Evolutionary conservation across 306 rosid genomes (phyloP), one percentile per base, ranked within the genome.

Genomic region (Astragalus membranaceus): DNA sequence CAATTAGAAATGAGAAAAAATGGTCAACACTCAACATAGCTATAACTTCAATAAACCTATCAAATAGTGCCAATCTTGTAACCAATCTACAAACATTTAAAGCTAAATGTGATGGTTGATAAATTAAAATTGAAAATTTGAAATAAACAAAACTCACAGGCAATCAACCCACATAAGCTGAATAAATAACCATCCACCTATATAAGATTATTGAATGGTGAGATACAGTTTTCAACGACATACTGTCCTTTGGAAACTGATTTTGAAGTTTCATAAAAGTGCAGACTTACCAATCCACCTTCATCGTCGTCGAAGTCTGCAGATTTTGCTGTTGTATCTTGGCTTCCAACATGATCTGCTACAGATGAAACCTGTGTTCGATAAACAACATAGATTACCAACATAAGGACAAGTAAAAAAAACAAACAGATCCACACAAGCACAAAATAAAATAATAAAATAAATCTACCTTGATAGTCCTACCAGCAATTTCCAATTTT

Each of bases 301-400:
- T 94, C 99, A 78, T 94, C 99, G 37, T 94, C 99, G 80, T 94
- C 99, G 74, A 94, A 92, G 68, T 94, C 97, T 9, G 97, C 97
- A 56, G 99, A 85, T 80, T 94, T 94, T 46, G 96, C 89, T 60
- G 82, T 88, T 47, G 83, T 39, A 51, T 94, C 99, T 83, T 94
- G 99, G 30, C 86, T 77, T 70, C 97, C 99, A 71, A 94, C 92
- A 77, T 94, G 99, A 81, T 94, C 99, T 5, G 97, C 88, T 37
- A 94, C 99, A 35, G 99, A 94, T 58, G 99, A 94, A 82, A 94
- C 99, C 99, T 94, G 81, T 36, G 67, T 17, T 78, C 17, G 48
- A 49, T 23, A 43, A 55, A 72, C 47, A 73, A 20, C 41, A 79
- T 69, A 42, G 67, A 10, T 76, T 48, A 52, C 12, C 69, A 63